phyloP scores from a whole-genome alignment of 2,329 filamentous ascomycete genomes.

The Myriosclerotinia duriaeana region DNA sequence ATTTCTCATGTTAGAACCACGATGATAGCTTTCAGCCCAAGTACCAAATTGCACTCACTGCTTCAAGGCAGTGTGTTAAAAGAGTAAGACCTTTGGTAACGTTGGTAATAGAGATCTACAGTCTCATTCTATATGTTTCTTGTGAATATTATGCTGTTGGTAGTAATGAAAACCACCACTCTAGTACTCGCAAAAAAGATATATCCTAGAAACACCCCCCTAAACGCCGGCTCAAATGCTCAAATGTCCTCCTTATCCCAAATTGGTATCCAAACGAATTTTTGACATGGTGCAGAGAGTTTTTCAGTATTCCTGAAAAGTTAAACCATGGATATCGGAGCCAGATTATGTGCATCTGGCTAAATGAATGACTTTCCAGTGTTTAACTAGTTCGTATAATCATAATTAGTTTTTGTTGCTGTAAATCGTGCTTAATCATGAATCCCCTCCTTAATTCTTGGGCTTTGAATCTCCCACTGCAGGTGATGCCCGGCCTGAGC shows the following conservation, averaged over 20 bases:
- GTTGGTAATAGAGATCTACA: slow-evolving; percentile 6
- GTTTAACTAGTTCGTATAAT: slow-evolving; percentile 9
- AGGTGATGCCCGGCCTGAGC: slow-evolving; percentile 26
- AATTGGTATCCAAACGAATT: slow-evolving; percentile 17
- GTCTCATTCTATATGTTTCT: neutral
- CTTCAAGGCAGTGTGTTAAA: neutral
- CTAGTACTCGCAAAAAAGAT: neutral
- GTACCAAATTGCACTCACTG: neutral
- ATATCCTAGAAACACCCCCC: neutral
- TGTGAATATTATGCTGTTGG: slow-evolving; percentile 3
- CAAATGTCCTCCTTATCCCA: slow-evolving; percentile 11
- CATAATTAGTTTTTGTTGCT: slow-evolving; percentile 4
- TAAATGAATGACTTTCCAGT: slow-evolving; percentile 9
- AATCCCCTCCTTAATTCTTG: slow-evolving; percentile 23
- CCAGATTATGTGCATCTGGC: slow-evolving; percentile 4
- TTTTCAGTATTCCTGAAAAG: neutral
- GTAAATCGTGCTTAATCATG: neutral
- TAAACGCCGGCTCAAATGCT: slow-evolving; percentile 15
- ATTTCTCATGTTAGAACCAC: neutral
- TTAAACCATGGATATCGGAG: neutral
- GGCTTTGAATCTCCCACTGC: slow-evolving; percentile 28
- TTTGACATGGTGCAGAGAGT: slow-evolving; percentile 9
- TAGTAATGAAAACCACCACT: neutral
- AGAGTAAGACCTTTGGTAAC: neutral
- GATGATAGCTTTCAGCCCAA: neutral